Base-by-base conservation (phyloP, 495 filamentous ascomycete genomes). In the Daldinia bambusicola region DNA sequence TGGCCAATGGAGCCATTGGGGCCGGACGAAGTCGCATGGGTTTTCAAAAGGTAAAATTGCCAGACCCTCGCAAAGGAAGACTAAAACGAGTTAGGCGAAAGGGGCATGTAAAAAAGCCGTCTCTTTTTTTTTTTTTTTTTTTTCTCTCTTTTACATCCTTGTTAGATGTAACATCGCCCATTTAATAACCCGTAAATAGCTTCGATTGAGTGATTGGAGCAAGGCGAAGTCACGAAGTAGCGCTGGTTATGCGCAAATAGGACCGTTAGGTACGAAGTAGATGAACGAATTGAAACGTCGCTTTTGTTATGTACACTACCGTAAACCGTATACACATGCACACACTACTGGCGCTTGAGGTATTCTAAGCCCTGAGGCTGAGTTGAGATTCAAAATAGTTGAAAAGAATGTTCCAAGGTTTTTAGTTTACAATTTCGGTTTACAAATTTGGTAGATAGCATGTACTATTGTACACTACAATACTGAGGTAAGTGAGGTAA, bases 1-100 rank as follows among this genome's bases (percentile, higher is more conserved):
- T 69, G 61, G 65, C 12, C 57, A 36, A 62, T 58, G 26, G 26
- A 26, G 26, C 26, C 26, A 26, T 1, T 26, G 26, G 26, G 26
- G 26, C 26, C 26, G 26, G 26, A 10, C n/a, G 32, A 34, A 10
- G 9, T 36, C 9, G 34, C 34, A 36, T 36, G 34, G 34, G 34
- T 38, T 60, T 43, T 4, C 50, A 72, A 72, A 53, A 12, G 61
- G 70, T 57, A 72, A 72, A 72, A 72, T 72, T 72, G 66, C 62
- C 65, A 36, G 66, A 41, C 45, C 69, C 48, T 48, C 64, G 20
- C 16, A 32, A 34, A 40, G 62, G 45, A 58, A 55, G 64, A 51
- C 48, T 51, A 41, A 41, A 61, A 38, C 34, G 16, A 20, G 40
- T 34, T 48, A 61, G 26, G 26, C 26, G 56, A 63, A 64, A 61